Percentiles rank a stretch among this genome's conserved stretches.
These are phyloP conservation scores for Colletotrichum nymphaeae DNA, from an alignment of 2,329 filamentous ascomycete genomes.

Conservation along the genomic window DNA sequence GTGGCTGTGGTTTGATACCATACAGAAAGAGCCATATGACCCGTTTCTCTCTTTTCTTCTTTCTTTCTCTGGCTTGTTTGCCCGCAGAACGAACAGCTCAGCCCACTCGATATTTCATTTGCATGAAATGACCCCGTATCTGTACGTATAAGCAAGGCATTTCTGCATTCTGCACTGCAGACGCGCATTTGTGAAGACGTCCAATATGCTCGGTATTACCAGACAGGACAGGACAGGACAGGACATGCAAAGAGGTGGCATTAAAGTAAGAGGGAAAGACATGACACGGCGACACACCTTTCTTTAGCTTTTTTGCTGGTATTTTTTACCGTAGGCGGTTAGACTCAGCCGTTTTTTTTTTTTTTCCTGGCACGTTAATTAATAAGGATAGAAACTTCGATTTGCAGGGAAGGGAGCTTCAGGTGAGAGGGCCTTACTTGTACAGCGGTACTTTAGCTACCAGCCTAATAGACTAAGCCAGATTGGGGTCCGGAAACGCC, in stretches of 20 bases:
- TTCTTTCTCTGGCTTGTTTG: background rate
- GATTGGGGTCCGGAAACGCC: background rate
- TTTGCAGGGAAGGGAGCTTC: conserved; percentile 3
- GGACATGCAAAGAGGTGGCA: conserved; percentile 1
- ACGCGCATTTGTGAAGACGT: background rate
- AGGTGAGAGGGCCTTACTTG: background rate
- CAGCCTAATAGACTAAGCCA: conserved; percentile 10
- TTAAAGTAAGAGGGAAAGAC: background rate
- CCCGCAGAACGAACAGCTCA: background rate
- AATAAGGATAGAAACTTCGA: conserved; percentile 26
- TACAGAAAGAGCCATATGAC: background rate
- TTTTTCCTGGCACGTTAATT: conserved; percentile 1
- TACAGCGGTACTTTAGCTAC: background rate
- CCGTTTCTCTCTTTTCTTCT: background rate
- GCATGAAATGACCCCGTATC: background rate
- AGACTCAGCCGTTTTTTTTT: background rate
- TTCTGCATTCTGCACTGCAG: background rate
- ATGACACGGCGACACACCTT: background rate
- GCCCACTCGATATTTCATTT: background rate
- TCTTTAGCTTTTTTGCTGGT: background rate
- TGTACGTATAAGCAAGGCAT: background rate
- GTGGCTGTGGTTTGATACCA: background rate
- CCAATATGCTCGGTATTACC: too few species aligned
- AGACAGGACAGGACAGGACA: too few species aligned
- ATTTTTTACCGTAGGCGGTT: conserved; percentile 18